Percentiles rank a stretch among this genome's conserved stretches.
Evolutionary conservation across 2,329 filamentous ascomycete genomes (phyloP).

Genomic region (Aspergillus sp.): DNA sequence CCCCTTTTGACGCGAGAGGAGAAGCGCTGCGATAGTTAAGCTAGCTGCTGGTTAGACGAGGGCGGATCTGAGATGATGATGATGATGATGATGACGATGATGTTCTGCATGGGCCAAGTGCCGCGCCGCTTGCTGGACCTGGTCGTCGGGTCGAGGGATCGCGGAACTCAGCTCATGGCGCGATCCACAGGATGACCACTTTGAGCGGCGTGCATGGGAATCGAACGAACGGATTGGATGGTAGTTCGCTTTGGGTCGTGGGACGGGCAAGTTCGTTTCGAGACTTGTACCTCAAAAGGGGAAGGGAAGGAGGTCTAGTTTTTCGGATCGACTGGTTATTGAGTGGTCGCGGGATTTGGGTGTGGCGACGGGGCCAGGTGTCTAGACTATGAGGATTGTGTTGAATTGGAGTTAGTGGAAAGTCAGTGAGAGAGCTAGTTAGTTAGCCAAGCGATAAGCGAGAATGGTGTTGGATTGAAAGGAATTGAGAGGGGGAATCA

Average conservation of each 20-base stretch:
- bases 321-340: background rate
- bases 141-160: constrained; percentile 6
- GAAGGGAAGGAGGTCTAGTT: background rate
- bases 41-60: background rate
- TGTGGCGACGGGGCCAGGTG: background rate
- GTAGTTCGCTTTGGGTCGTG: background rate
- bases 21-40: background rate
- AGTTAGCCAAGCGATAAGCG: background rate
- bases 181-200: constrained; percentile 5
- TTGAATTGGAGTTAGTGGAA: background rate
- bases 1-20: background rate
- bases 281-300: background rate
- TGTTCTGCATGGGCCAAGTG: background rate
- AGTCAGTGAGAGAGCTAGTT: background rate
- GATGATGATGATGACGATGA: background rate
- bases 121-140: background rate
- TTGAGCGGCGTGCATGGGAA: constrained; percentile 3
- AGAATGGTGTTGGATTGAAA: background rate
- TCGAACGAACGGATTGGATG: background rate
- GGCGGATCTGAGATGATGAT: constrained; percentile 1
- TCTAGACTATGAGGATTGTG: background rate
- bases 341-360: background rate
- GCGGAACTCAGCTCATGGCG: background rate
- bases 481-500: background rate
- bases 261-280: background rate